Percentiles rank a stretch among this genome's conserved stretches.
Evolutionary conservation across 2,329 filamentous ascomycete species (phyloP).

Genomic region (Pseudogymnoascus sp.): DNA sequence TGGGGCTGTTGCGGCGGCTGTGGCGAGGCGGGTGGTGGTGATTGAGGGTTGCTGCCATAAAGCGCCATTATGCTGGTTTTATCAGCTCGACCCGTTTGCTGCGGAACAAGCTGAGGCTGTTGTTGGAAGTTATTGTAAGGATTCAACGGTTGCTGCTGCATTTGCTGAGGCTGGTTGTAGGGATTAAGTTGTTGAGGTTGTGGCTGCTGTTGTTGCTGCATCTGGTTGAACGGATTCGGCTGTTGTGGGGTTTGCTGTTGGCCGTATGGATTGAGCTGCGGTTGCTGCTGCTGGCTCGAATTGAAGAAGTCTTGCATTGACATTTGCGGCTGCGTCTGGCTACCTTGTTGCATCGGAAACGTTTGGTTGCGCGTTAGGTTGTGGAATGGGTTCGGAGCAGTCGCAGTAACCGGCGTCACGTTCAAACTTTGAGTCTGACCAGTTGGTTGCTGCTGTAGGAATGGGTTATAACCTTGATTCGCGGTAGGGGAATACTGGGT

Average conservation of each 20-base stretch:
- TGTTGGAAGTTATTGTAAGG: conserved; percentile 24
- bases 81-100: conserved; percentile 46
- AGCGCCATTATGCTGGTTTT: conserved; percentile 70
- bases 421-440: conserved; percentile 16
- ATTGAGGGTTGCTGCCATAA: conserved; percentile 44
- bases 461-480: conserved; percentile 12
- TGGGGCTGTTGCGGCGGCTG: conserved; percentile 25
- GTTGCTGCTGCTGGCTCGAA: conserved; percentile 30
- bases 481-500: conserved; percentile 11
- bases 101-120: conserved; percentile 31
- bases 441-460: conserved; percentile 17
- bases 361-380: conserved; percentile 1
- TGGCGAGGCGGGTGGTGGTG: conserved; percentile 29
- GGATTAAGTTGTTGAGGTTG: conserved; percentile 27
- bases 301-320: conserved; percentile 18
- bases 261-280: conserved; percentile 23
- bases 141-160: conserved; percentile 27
- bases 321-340: conserved; percentile 2
- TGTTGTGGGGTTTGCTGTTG: conserved; percentile 35
- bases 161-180: conserved; percentile 20
- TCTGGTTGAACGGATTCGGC: conserved; percentile 10
- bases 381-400: neutral
- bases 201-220: conserved; percentile 22
- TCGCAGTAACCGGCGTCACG: neutral
- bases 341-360: neutral